Conservation (phyloP, 805 yeast genomes). For the Pichia phayaonensis region DNA sequence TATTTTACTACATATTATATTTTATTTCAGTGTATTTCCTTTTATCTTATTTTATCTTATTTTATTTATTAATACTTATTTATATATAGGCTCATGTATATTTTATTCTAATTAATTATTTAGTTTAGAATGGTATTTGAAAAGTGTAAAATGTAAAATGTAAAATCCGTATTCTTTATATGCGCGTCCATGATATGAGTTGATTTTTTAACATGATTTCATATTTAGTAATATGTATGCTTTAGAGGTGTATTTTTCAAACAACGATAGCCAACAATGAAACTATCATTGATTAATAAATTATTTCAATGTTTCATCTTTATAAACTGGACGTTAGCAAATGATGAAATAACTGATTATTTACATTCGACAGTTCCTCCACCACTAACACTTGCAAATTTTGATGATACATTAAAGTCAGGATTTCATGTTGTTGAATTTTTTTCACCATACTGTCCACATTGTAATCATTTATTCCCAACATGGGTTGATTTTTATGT, state of each 20-base stretch:
- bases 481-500: slow-evolving; percentile 66
- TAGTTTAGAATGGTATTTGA: not conserved
- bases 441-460: slow-evolving; percentile 83
- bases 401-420: slow-evolving; percentile 39
- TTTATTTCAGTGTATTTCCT: too few relatives aligned
- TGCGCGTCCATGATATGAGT: not conserved
- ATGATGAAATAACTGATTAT: not conserved
- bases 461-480: slow-evolving; percentile 76
- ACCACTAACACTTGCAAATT: slow-evolving; percentile 41
- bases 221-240: too few relatives aligned
- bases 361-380: slow-evolving; percentile 35
- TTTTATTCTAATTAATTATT: not conserved
- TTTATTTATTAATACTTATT: not conserved
- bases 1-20: not conserved
- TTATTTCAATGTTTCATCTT: not conserved
- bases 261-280: not conserved
- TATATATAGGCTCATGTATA: not conserved
- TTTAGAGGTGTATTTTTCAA: too few relatives aligned
- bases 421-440: slow-evolving; percentile 78
- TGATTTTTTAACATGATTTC: not conserved
- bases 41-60: too few relatives aligned
- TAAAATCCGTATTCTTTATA: not conserved
- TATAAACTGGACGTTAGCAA: not conserved
- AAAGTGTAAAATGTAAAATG: not conserved
- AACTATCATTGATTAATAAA: not conserved